Conservation (phyloP, 805 yeast genomes). For the Helenozyma rhizophorensis region DNA sequence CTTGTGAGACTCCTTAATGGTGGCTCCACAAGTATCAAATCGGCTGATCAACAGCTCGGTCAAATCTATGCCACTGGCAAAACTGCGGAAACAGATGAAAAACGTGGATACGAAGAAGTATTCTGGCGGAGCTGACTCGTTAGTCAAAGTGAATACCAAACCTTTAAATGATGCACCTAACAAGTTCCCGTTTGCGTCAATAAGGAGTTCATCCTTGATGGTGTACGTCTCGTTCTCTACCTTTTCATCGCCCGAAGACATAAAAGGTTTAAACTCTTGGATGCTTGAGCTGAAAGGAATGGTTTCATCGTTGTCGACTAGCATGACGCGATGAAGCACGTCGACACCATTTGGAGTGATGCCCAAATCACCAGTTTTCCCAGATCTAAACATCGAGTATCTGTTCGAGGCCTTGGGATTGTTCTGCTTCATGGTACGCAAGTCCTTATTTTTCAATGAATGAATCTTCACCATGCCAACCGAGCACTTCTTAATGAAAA, state of each 20-base stretch:
- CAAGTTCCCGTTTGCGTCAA: constrained; percentile 48
- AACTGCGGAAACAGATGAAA: constrained; percentile 71
- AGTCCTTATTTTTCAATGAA: constrained; percentile 20
- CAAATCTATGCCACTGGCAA: constrained; percentile 61
- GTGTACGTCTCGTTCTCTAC: constrained; percentile 8
- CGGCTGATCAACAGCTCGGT: constrained; percentile 63
- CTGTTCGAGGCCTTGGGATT: constrained; percentile 28
- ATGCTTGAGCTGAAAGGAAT: constrained; percentile 31
- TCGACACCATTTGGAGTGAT: constrained; percentile 47
- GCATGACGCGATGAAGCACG: constrained; percentile 32
- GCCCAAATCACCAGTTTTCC: constrained; percentile 45
- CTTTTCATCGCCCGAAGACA: constrained; percentile 13
- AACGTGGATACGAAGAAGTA: constrained; percentile 69
- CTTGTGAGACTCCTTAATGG: constrained; percentile 29
- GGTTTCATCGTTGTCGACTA: constrained; percentile 23
- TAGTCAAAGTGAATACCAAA: constrained; percentile 59
- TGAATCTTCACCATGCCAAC: constrained; percentile 49
- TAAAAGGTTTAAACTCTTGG: constrained; percentile 33
- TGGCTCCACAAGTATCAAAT: constrained; percentile 39
- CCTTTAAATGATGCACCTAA: constrained; percentile 73
- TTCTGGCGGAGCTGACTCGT: constrained; percentile 61
- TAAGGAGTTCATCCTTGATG: constrained; percentile 44
- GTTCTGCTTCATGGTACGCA: constrained; percentile 18
- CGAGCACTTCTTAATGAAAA: constrained; percentile 59
- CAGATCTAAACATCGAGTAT: constrained; percentile 48